Evolutionary conservation across 495 filamentous ascomycete species (phyloP), one percentile per base, ranked within the genome.

Genomic region (Talaromyces stipitatus): DNA sequence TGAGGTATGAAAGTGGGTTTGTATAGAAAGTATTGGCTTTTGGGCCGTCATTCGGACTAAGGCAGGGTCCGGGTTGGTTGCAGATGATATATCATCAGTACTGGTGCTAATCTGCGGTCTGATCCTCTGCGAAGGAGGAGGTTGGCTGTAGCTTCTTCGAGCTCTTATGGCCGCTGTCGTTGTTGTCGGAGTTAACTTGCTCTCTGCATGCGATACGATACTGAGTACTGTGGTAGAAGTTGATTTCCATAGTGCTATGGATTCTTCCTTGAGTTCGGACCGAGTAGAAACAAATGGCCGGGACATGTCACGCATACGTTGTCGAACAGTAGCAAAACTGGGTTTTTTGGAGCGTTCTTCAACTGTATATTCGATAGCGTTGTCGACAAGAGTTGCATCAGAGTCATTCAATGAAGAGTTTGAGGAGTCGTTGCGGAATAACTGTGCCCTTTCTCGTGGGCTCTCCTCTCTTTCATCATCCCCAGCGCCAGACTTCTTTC

Each of bases 261-360:
- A 23, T 6, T 41, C 36, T 18, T 41, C 36, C 18, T 18, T 41
- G 36, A 41, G 36, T 18, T 41, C 36, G n/a, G 36, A 41, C n/a
- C 36, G 36, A 20, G n/a, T 41, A 4, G 36, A 16, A 5, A 41
- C 36, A 2, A 41, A 41, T 18, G 36, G 36, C 9, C n/a, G n/a
- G n/a, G 46, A 29, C n/a, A 46, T 53, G 9, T 58, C 48, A 24
- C 56, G 47, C 50, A 53, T 28, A 11, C 38, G 56, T 27, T 36
- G 56, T 22, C 56, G 18, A 14, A 45, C 54, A 18, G 55, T 24
- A 26, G 54, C 52, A 45, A 47, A 38, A 43, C 57, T 41, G 38
- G 29, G 26, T 18, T 50, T 36, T 3, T 18, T 4, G 14, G 20
- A 2, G 22, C 4, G 2, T 45, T 2, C 4, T 48, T 48, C 45